A percentile compares a stretch with the other conserved stretches of the same genome.
Evolutionary conservation across 805 yeast species (phyloP).

Genomic region (Ogataea degrootiae): DNA sequence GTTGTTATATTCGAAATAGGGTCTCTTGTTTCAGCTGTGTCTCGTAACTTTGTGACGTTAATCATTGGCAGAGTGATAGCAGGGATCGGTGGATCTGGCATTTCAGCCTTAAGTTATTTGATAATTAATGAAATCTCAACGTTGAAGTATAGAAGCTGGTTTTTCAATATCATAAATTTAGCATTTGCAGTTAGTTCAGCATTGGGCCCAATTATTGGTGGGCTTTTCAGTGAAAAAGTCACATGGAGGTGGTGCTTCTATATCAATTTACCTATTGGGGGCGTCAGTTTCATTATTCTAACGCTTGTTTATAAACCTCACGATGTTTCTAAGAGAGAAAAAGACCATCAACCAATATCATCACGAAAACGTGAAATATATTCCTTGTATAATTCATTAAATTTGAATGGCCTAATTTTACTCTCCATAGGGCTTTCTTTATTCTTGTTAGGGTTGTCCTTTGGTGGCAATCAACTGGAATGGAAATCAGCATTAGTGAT

Average conservation of each 20-base stretch:
- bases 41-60: constrained; percentile 50
- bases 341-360: background rate
- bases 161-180: constrained; percentile 37
- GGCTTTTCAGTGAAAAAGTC: constrained; percentile 46
- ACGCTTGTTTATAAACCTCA: constrained; percentile 5
- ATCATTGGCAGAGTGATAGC: constrained; percentile 69
- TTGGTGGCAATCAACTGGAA: constrained; percentile 50
- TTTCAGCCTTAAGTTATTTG: constrained; percentile 52
- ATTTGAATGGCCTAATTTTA: constrained; percentile 32
- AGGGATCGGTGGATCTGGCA: constrained; percentile 77
- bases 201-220: constrained; percentile 63
- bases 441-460: constrained; percentile 46
- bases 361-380: background rate
- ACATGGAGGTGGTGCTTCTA: constrained; percentile 78
- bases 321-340: background rate
- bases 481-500: constrained; percentile 58
- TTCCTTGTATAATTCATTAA: constrained; percentile 2
- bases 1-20: constrained; percentile 57
- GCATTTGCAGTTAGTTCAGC: constrained; percentile 50
- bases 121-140: constrained; percentile 55
- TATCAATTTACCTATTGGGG: constrained; percentile 65
- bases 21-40: constrained; percentile 52
- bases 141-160: constrained; percentile 32
- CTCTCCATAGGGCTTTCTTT: constrained; percentile 41
- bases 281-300: constrained; percentile 45